phyloP scores from a whole-genome alignment of 805 yeast genomes.

The Tetrapisispora fleetii region DNA sequence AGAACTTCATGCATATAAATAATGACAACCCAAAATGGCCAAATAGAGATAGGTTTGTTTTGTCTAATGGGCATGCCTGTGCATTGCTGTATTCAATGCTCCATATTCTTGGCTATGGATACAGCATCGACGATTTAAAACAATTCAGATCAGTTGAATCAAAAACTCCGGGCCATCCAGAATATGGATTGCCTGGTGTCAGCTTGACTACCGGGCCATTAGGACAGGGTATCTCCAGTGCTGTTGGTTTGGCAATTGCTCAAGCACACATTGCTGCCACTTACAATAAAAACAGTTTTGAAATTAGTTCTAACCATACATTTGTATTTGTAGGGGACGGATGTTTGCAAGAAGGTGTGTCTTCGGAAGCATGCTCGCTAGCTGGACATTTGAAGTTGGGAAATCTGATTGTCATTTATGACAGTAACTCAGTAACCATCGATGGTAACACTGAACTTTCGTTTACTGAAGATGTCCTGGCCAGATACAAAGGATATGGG shows the following conservation, averaged over 20 bases:
- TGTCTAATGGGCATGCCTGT: constrained; percentile 95
- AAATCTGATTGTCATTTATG: constrained; percentile 91
- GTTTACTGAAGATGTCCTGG: constrained; percentile 85
- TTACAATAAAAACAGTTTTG: constrained; percentile 72
- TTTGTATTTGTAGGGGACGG: constrained; percentile 90
- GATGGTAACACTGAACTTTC: constrained; percentile 87
- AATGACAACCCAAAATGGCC: constrained; percentile 89
- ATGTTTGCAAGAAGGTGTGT: constrained; percentile 96
- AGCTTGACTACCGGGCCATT: constrained; percentile 98
- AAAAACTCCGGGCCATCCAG: constrained; percentile 97
- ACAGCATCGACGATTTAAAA: constrained; percentile 74
- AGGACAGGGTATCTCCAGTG: constrained; percentile 96
- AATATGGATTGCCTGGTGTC: constrained; percentile 79
- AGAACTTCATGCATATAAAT: constrained; percentile 74
- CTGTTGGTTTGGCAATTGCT: constrained; percentile 94
- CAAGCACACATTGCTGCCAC: constrained; percentile 85
- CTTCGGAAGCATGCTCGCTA: constrained; percentile 85
- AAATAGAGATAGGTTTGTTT: constrained; percentile 89
- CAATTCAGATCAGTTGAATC: constrained; percentile 84
- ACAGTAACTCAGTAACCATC: constrained; percentile 92
- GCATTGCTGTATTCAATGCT: constrained; percentile 79
- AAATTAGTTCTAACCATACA: constrained; percentile 64
- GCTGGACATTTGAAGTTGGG: constrained; percentile 95
- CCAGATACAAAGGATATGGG: constrained; percentile 84
- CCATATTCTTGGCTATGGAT: constrained; percentile 74